Conservation (phyloP, 768 basidiomycete genomes). For the Clitopilus hobsonii region DNA sequence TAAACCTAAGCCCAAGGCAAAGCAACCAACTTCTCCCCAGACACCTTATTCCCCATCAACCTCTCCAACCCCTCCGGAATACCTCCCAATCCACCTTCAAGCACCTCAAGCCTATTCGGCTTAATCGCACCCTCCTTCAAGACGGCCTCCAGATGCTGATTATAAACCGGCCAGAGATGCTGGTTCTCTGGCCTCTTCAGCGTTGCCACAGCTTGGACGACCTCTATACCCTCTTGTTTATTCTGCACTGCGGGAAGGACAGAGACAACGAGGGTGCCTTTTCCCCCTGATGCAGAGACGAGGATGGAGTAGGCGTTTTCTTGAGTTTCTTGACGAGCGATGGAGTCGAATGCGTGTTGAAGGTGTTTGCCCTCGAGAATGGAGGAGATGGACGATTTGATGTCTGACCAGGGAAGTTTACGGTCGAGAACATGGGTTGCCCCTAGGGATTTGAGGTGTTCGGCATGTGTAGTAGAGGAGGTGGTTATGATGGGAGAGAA, state of each 20-base stretch:
- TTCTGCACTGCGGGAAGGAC: neutral
- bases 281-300: neutral
- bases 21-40: constrained; percentile 39
- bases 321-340: constrained; percentile 3
- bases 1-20: constrained; percentile 27
- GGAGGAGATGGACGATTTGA: neutral
- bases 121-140: constrained; percentile 9
- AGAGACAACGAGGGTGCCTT: neutral
- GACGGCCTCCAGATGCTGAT: neutral
- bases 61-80: constrained; percentile 29
- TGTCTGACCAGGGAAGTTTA: constrained; percentile 3
- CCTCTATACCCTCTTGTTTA: neutral
- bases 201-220: neutral
- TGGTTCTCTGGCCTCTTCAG: neutral
- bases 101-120: constrained; percentile 38
- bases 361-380: neutral
- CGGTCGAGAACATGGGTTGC: constrained; percentile 30
- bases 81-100: constrained; percentile 34
- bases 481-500: constrained; percentile 31
- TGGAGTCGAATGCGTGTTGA: constrained; percentile 3
- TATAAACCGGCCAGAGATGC: neutral
- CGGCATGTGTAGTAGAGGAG: constrained; percentile 24
- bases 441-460: constrained; percentile 23
- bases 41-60: constrained; percentile 30
- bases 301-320: neutral